A percentile compares a stretch with the other conserved stretches of the same genome.
phyloP scores from a whole-genome alignment of 1,139 yeast species.

The Pneumocystis canis region DNA sequence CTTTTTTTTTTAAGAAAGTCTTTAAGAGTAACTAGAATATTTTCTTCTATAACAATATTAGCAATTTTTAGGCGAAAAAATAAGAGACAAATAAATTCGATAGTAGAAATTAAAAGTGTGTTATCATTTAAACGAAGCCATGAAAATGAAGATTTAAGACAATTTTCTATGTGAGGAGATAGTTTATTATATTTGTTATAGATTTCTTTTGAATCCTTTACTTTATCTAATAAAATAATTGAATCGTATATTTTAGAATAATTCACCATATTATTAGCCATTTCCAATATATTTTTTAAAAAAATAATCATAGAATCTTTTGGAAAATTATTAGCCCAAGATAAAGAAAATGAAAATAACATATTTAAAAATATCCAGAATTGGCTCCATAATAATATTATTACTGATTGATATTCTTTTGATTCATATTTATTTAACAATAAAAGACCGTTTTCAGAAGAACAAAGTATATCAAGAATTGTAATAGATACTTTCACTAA shows the following conservation, averaged over 20 bases:
- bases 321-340: constrained; percentile 55
- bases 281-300: constrained; percentile 72
- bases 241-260: constrained; percentile 43
- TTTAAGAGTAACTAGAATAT: constrained; percentile 40
- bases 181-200: constrained; percentile 16
- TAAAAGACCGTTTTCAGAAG: constrained; percentile 2
- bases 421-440: neutral
- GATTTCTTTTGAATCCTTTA: neutral
- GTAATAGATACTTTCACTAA: constrained; percentile 5
- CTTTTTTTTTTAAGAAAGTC: constrained; percentile 48
- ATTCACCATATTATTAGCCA: constrained; percentile 52
- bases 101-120: constrained; percentile 60
- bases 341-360: constrained; percentile 51
- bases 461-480: constrained; percentile 6
- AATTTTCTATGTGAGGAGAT: constrained; percentile 17
- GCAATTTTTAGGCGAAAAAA: constrained; percentile 44
- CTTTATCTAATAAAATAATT: constrained; percentile 6
- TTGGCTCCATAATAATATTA: constrained; percentile 40
- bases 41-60: constrained; percentile 35
- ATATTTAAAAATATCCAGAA: constrained; percentile 60
- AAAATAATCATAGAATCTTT: constrained; percentile 53
- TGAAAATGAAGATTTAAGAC: constrained; percentile 37
- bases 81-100: constrained; percentile 33
- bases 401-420: constrained; percentile 11
- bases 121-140: constrained; percentile 76